Conservation (phyloP, 192 early-diverging fungal species). For the Oehlia diaphana region DNA sequence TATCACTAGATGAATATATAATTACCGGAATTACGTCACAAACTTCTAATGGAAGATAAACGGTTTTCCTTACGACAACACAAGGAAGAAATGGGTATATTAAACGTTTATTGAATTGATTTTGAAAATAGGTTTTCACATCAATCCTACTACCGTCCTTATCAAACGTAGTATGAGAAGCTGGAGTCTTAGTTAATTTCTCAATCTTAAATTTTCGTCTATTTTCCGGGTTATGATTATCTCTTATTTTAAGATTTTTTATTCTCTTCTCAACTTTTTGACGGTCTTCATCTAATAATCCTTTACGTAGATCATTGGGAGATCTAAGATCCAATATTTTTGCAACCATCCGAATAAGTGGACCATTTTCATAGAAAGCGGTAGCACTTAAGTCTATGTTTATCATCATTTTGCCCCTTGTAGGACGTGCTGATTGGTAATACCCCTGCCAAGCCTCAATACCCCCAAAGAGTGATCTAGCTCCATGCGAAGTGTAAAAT, state of each 20-base stretch:
- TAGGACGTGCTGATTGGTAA: conserved; percentile 77
- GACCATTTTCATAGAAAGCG: conserved; percentile 62
- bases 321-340: conserved; percentile 60
- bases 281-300: conserved; percentile 43
- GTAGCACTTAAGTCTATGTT: conserved; percentile 71
- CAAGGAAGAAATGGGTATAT: conserved; percentile 74
- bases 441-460: conserved; percentile 93
- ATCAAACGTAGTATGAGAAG: conserved; percentile 34
- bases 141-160: too few species aligned
- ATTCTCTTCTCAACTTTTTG: conserved; percentile 42
- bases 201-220: conserved; percentile 68
- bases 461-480: conserved; percentile 56
- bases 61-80: conserved; percentile 67
- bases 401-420: conserved; percentile 56
- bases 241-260: too few species aligned
- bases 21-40: conserved; percentile 46
- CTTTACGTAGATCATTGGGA: conserved; percentile 46
- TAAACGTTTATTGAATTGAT: conserved; percentile 25
- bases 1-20: too few species aligned
- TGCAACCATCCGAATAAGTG: conserved; percentile 68
- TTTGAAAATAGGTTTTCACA: conserved; percentile 29
- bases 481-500: conserved; percentile 78
- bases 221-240: too few species aligned
- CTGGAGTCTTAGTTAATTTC: conserved; percentile 64
- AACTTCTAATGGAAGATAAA: conserved; percentile 87